Percentiles rank a stretch among this genome's conserved stretches.
These are phyloP conservation scores for Pistacia atlantica DNA, from an alignment of 345 rosid species.

Conservation along the genomic window DNA sequence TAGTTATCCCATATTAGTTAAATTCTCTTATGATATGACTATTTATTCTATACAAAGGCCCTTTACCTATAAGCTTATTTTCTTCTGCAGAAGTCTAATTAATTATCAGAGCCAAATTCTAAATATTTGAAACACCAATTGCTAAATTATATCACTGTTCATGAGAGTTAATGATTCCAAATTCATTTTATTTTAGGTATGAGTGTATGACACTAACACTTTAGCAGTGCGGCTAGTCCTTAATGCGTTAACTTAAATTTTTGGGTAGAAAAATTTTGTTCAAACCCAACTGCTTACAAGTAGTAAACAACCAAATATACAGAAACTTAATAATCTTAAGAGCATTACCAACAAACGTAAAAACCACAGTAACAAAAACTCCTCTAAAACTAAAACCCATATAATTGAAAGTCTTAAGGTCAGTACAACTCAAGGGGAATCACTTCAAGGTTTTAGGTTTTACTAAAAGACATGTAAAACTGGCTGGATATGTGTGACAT, in stretches of 20 bases:
- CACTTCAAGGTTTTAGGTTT: constrained; percentile 31
- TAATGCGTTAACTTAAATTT: not conserved
- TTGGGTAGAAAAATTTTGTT: not conserved
- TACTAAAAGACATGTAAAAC: constrained; percentile 22
- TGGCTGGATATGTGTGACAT: constrained; percentile 29
- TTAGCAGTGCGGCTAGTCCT: not conserved
- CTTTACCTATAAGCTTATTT: not conserved
- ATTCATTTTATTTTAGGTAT: too few species aligned
- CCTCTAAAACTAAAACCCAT: constrained; percentile 2
- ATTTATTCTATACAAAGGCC: not conserved
- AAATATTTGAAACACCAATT: not conserved
- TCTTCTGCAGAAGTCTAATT: not conserved
- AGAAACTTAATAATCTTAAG: not conserved
- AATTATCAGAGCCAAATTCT: not conserved
- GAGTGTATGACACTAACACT: not conserved
- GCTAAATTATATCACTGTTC: not conserved
- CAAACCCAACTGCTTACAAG: not conserved
- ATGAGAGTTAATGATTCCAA: not conserved
- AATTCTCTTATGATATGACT: not conserved
- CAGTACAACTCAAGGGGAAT: constrained; percentile 19
- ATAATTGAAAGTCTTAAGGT: constrained; percentile 3
- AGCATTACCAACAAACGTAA: not conserved
- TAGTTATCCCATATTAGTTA: not conserved
- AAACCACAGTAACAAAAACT: not conserved
- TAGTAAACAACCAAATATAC: not conserved